Conservation (phyloP, 1,139 yeast species). For the Saccharomyces hybrid region DNA sequence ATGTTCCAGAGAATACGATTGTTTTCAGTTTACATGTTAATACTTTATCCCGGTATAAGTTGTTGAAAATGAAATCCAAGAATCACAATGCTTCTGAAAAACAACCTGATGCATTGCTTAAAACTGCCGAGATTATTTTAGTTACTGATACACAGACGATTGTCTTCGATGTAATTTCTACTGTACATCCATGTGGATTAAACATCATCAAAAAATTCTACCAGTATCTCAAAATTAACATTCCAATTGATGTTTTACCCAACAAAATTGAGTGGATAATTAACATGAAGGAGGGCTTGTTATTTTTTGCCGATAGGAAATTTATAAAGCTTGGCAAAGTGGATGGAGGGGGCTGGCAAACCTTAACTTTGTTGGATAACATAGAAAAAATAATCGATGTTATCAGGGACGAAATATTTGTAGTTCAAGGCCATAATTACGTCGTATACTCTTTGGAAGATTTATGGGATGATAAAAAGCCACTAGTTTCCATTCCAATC, state of each 20-base stretch:
- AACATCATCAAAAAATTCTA: slow-evolving; percentile 24
- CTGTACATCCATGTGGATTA: slow-evolving; percentile 20
- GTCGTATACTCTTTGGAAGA: slow-evolving; percentile 17
- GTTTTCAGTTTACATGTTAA: slow-evolving; percentile 20
- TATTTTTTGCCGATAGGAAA: slow-evolving; percentile 18
- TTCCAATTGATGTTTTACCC: slow-evolving; percentile 10
- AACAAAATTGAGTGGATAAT: slow-evolving; percentile 21
- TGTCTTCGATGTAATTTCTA: slow-evolving; percentile 25
- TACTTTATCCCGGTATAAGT: slow-evolving; percentile 20
- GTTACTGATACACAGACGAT: slow-evolving; percentile 13
- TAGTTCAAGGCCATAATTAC: slow-evolving; percentile 18
- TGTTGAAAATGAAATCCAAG: slow-evolving; percentile 20
- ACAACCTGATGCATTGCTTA: slow-evolving; percentile 17
- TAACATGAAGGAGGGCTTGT: slow-evolving; percentile 21
- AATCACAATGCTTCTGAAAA: slow-evolving; percentile 12
- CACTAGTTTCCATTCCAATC: slow-evolving; percentile 13
- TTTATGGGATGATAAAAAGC: slow-evolving; percentile 19
- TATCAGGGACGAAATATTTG: slow-evolving; percentile 18
- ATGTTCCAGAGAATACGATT: slow-evolving; percentile 12
- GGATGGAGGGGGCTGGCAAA: slow-evolving; percentile 15
- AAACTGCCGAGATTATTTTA: slow-evolving; percentile 27
- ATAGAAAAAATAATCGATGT: slow-evolving; percentile 28
- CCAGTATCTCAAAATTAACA: slow-evolving; percentile 14
- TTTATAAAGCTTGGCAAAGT: slow-evolving; percentile 15
- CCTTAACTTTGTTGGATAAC: slow-evolving; percentile 13